These are phyloP conservation scores for Passiflora organensis DNA, from an alignment of 345 rosid genomes.

Conservation along the genomic window DNA sequence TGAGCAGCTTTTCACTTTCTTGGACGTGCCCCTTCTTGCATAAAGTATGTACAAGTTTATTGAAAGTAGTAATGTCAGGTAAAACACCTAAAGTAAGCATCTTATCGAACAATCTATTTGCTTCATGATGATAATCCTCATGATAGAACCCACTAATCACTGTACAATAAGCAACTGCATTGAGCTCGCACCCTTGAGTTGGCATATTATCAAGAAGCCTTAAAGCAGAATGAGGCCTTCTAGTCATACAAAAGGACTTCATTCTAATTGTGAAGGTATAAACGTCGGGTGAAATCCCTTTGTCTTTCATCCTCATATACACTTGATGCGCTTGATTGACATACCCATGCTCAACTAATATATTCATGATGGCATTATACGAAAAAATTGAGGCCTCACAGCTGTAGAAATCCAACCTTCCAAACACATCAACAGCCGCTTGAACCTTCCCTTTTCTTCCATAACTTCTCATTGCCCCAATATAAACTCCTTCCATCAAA, in stretches of 20 bases:
- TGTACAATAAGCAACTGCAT: conserved; percentile 75
- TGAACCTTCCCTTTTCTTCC: conserved; percentile 77
- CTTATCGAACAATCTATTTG: conserved; percentile 64
- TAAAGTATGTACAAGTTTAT: conserved; percentile 75
- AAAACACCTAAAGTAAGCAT: conserved; percentile 55
- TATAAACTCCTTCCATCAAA: conserved; percentile 72
- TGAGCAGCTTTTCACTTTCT: conserved; percentile 72
- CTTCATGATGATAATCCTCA: conserved; percentile 43
- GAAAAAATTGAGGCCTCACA: conserved; percentile 69
- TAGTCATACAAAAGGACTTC: conserved; percentile 77
- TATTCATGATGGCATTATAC: conserved; percentile 74
- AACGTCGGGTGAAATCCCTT: conserved; percentile 61
- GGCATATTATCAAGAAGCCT: conserved; percentile 78
- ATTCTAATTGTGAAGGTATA: conserved; percentile 81
- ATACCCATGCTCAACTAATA: conserved; percentile 63
- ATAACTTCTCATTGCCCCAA: conserved; percentile 61
- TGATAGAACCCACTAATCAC: conserved; percentile 70
- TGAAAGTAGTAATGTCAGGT: conserved; percentile 57
- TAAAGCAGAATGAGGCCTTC: conserved; percentile 71
- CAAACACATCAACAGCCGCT: conserved; percentile 78
- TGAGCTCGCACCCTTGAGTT: conserved; percentile 66
- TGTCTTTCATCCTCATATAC: conserved; percentile 73
- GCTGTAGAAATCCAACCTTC: conserved; percentile 84
- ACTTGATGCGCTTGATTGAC: conserved; percentile 79
- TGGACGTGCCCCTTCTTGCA: conserved; percentile 64